Percentiles rank a stretch among this genome's conserved stretches.
These are phyloP conservation scores for Haplographium delicatum DNA, from an alignment of 495 filamentous ascomycete species.

Conservation along the genomic window DNA sequence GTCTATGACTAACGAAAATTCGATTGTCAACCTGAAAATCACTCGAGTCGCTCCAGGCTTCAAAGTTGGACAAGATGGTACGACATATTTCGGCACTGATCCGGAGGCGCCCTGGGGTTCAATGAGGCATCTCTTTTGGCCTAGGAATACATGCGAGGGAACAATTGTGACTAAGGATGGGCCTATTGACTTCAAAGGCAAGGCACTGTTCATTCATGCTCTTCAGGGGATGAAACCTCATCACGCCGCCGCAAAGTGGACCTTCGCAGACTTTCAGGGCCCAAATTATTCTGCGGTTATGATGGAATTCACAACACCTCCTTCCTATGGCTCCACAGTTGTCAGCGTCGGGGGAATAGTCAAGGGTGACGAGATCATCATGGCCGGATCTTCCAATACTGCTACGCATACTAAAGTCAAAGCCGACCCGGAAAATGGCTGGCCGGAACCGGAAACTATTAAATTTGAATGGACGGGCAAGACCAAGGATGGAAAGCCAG, in stretches of 20 bases:
- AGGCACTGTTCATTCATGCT: slow-evolving; percentile 70
- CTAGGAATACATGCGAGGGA: slow-evolving; percentile 73
- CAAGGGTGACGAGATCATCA: slow-evolving; percentile 74
- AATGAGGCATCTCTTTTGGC: slow-evolving; percentile 92
- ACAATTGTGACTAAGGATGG: slow-evolving; percentile 78
- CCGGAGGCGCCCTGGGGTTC: slow-evolving; percentile 80
- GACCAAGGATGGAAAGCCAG: slow-evolving; percentile 66
- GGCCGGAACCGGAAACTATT: slow-evolving; percentile 76
- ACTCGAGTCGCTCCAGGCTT: slow-evolving; percentile 75
- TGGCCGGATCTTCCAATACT: slow-evolving; percentile 56
- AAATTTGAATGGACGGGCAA: slow-evolving; percentile 76
- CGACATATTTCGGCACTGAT: slow-evolving; percentile 79
- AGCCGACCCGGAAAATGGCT: slow-evolving; percentile 72
- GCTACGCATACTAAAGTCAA: slow-evolving; percentile 62
- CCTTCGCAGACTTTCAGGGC: slow-evolving; percentile 86
- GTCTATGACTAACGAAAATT: slow-evolving; percentile 68
- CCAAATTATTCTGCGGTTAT: slow-evolving; percentile 79
- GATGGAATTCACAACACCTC: slow-evolving; percentile 97
- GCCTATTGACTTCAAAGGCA: slow-evolving; percentile 76
- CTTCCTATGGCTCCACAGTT: slow-evolving; percentile 83
- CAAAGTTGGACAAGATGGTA: slow-evolving; percentile 80
- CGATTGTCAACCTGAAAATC: slow-evolving; percentile 78
- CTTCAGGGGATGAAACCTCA: slow-evolving; percentile 99
- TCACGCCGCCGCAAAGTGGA: slow-evolving; percentile 91
- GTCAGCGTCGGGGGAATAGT: slow-evolving; percentile 80